Percentiles rank a stretch among this genome's conserved stretches.
phyloP scores from a whole-genome alignment of 2,329 filamentous ascomycete genomes.

The Xylaria sp. region DNA sequence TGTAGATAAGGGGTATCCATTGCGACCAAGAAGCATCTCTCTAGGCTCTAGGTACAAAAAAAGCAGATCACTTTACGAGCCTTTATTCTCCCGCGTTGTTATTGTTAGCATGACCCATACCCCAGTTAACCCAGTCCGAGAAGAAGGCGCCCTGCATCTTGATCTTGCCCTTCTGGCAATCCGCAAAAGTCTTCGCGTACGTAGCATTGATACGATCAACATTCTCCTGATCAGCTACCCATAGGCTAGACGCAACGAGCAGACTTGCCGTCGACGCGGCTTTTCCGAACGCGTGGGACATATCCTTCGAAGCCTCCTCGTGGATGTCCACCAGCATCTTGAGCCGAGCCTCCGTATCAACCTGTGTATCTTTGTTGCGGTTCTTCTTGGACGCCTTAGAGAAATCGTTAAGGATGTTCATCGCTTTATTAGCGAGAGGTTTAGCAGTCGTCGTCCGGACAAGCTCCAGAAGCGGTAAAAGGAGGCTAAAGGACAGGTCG shows the following conservation, averaged over 20 bases:
- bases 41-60: background rate
- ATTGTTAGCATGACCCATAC: conserved; percentile 59
- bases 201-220: conserved; percentile 68
- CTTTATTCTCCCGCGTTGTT: conserved; percentile 17
- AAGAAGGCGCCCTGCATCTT: conserved; percentile 75
- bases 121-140: conserved; percentile 80
- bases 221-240: conserved; percentile 63
- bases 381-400: conserved; percentile 74
- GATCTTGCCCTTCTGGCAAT: conserved; percentile 68
- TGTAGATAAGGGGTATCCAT: conserved; percentile 25
- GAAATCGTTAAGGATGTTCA: conserved; percentile 77
- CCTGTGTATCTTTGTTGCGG: conserved; percentile 55
- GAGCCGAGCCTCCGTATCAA: conserved; percentile 59
- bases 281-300: conserved; percentile 76
- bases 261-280: conserved; percentile 80
- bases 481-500: conserved; percentile 72
- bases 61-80: background rate
- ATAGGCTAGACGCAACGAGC: conserved; percentile 71
- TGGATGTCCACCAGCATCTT: conserved; percentile 75
- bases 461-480: conserved; percentile 81
- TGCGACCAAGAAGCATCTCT: background rate
- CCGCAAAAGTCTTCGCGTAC: conserved; percentile 71
- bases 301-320: conserved; percentile 69
- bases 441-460: conserved; percentile 81
- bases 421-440: conserved; percentile 78